A percentile compares a stretch with the other conserved stretches of the same genome.
Conservation (phyloP, 2,329 filamentous ascomycete species). For the Beauveria sp. region DNA sequence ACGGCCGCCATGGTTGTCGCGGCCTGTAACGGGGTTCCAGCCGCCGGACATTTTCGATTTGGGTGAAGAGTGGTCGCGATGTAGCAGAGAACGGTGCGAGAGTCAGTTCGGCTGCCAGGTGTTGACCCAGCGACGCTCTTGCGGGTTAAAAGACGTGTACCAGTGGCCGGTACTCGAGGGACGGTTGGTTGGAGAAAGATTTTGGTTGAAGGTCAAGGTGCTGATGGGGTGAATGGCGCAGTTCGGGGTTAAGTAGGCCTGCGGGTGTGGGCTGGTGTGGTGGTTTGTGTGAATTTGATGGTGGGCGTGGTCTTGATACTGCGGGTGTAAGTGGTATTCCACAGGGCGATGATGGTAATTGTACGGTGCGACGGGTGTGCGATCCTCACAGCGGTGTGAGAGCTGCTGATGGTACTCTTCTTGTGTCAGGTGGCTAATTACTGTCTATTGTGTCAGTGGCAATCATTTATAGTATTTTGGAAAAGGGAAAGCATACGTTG, state of each 20-base stretch:
- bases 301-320: neutral
- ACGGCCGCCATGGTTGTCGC: slow-evolving; percentile 26
- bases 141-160: slow-evolving; percentile 25
- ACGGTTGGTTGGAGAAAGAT: slow-evolving; percentile 16
- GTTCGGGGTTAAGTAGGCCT: neutral
- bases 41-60: slow-evolving; percentile 28
- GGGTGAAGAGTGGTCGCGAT: neutral
- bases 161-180: slow-evolving; percentile 23
- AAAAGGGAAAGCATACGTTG: neutral
- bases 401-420: neutral
- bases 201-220: slow-evolving; percentile 19
- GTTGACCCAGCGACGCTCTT: slow-evolving; percentile 21
- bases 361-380: neutral
- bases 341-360: neutral
- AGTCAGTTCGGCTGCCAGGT: slow-evolving; percentile 26
- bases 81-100: slow-evolving; percentile 4
- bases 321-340: slow-evolving; percentile 1
- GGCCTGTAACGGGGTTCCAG: slow-evolving; percentile 33
- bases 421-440: neutral
- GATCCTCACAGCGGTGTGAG: neutral
- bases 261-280: neutral
- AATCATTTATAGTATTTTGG: too few species aligned
- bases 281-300: neutral
- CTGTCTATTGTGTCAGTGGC: neutral
- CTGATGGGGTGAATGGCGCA: slow-evolving; percentile 18